These are phyloP conservation scores for Uromyces viciae-fabae DNA, from an alignment of 1,284 basidiomycete species.

Conservation along the genomic window DNA sequence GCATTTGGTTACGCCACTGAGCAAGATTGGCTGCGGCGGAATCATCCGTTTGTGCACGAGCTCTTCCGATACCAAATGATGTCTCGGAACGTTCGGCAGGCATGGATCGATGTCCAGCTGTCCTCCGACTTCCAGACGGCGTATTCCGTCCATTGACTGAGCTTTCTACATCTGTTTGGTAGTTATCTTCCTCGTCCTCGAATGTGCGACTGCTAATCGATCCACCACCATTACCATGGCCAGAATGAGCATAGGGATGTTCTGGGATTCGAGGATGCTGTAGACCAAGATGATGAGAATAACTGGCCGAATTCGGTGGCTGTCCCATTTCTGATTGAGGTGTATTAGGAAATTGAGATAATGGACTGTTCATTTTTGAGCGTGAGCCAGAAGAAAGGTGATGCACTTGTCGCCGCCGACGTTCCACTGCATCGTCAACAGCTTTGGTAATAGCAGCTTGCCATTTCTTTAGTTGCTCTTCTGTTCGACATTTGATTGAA, in stretches of 20 bases:
- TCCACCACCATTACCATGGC: conserved; percentile 19
- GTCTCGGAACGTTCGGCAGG: conserved; percentile 35
- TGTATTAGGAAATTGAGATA: conserved; percentile 41
- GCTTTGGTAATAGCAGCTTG: conserved; percentile 80
- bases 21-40: conserved; percentile 9
- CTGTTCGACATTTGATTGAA: conserved; percentile 82
- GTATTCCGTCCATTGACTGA: conserved; percentile 22
- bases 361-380: conserved; percentile 26
- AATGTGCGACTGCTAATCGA: conserved; percentile 36
- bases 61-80: neutral
- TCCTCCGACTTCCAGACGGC: conserved; percentile 18
- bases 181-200: conserved; percentile 41
- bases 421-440: conserved; percentile 62
- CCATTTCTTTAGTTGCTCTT: conserved; percentile 92
- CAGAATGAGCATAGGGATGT: conserved; percentile 29
- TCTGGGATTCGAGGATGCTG: conserved; percentile 31
- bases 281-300: neutral
- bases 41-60: conserved; percentile 40
- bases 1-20: conserved; percentile 35
- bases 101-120: conserved; percentile 36
- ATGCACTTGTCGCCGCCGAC: conserved; percentile 31
- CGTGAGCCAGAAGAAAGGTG: conserved; percentile 44
- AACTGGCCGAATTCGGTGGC: conserved; percentile 30
- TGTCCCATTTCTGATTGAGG: conserved; percentile 41
- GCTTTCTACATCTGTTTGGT: conserved; percentile 31